Evolutionary conservation across 202 grass and related monocot genomes (phyloP).

Genomic region (Brachypodium distachyon): DNA sequence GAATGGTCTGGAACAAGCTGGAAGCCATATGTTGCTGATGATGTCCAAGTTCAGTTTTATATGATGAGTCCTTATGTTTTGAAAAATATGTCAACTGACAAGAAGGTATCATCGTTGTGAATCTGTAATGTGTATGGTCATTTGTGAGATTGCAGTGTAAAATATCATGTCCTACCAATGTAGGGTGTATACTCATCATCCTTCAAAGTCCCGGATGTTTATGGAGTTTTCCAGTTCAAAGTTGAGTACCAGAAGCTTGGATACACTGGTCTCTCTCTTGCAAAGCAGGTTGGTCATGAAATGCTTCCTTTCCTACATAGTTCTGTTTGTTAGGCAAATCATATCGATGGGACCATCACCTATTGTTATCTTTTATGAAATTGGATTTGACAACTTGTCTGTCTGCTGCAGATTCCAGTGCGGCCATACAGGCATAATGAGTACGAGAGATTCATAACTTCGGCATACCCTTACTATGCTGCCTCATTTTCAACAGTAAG

Average conservation of each 20-base stretch:
- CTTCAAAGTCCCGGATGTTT: slow-evolving; percentile 98
- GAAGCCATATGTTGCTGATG: slow-evolving; percentile 89
- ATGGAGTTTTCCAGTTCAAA: slow-evolving; percentile 99
- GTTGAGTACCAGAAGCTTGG: slow-evolving; percentile 90
- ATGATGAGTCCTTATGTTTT: slow-evolving; percentile 99
- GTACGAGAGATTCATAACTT: slow-evolving; percentile 95
- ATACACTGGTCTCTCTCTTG: slow-evolving; percentile 83
- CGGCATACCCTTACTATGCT: slow-evolving; percentile 85
- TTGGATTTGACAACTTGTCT: not conserved
- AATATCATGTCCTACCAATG: not conserved
- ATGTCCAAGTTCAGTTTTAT: slow-evolving; percentile 99
- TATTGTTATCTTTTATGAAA: not conserved
- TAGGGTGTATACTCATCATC: slow-evolving; percentile 80
- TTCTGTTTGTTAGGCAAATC: not conserved
- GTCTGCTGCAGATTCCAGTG: slow-evolving; percentile 77
- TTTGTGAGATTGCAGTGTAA: slow-evolving; percentile 20
- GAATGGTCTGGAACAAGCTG: slow-evolving; percentile 97
- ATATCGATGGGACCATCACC: not conserved
- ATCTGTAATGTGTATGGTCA: not conserved
- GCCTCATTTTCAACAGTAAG: slow-evolving; percentile 97
- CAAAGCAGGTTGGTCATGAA: slow-evolving; percentile 70
- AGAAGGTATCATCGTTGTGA: slow-evolving; percentile 34
- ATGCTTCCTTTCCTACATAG: not conserved
- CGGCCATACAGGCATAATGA: slow-evolving; percentile 88
- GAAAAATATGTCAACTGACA: slow-evolving; percentile 71